Evolutionary conservation across 164 flowering plant species (phyloP), one percentile per base, ranked within the genome.

Genomic region (Saururus chinensis): DNA sequence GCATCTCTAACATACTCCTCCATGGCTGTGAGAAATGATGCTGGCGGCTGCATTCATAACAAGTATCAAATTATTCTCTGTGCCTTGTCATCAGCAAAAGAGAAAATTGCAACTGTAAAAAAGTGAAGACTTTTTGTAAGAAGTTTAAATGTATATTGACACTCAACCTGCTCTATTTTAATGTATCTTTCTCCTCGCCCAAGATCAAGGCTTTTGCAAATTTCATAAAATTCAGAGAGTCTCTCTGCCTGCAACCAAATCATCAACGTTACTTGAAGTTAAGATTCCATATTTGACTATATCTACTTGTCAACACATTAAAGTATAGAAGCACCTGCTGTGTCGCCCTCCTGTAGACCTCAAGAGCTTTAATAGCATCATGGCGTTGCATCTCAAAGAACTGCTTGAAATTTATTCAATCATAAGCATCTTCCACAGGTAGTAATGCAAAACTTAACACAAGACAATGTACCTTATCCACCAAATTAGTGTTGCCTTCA

Each of bases 301-400:
- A 42, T 10, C 49, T 8, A 62, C 20, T 9, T 17, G 48, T 25
- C 5, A 22, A 41, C 19, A 60, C 8, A 53, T 19, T 48, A 30
- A 60, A 19, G 45, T 55, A 3, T 10, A 49, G 56, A 54, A 4
- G 35, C 77, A 91, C 99, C 96, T 95, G 99, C 63, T 74, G 80
- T 40, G 91, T 95, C 56, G 93, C 88, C 66, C 81, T 83, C 65
- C 86, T 76, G 68, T 91, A 95, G 64, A 95, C 84, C 41, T 90
- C 97, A 70, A 95, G 74, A 61, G 96, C 96, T 73, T 63, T 87
- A 48, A 82, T 49, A 69, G 99, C 97, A 79, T 91, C 88, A 65
- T 76, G 73, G 7, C 95, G 89, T 83, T 84, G 86, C 99, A 95
- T 95, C 83, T 91, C 99, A 77, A 95, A 95, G 72, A 95, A 95